Base-by-base conservation (phyloP, 805 yeast genomes). In the Metschnikowia henanensis region DNA sequence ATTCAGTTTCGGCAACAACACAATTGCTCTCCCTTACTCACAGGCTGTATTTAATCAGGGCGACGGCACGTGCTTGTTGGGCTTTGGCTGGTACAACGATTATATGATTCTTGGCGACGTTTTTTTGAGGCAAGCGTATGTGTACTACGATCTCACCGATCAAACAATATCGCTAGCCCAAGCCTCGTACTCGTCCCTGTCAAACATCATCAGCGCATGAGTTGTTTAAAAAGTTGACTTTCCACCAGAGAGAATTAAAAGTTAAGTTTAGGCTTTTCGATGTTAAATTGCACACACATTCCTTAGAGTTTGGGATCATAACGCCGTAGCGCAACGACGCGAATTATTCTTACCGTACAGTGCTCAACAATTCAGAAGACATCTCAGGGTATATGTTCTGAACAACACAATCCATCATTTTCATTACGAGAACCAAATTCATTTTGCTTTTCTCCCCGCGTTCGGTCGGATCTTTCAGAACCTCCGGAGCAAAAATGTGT, bases 321-420 rank as follows among this genome's bases (percentile, higher is more conserved):
- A n/a, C n/a, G n/a, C n/a, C n/a, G n/a, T n/a, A n/a, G n/a, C n/a
- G n/a, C n/a, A n/a, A n/a, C n/a, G n/a, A n/a, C n/a, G n/a, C n/a
- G n/a, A n/a, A n/a, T n/a, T n/a, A n/a, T n/a, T 41, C 19, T 47
- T 52, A 29, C 41, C 49, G 37, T 35, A 13, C n/a, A 20, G 13
- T 7, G 5, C 22, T 15, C 13, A 4, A 5, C 15, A 23, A 15
- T 3, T 18, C 29, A 5, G 35, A 35, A 1, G 35, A 35, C 41
- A 60, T 38, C 41, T 61, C 64, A 1, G 67, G 66, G 40, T 60
- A 64, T 28, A 61, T 23, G 23, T 44, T 37, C 23, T 45, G 50
- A 20, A 59, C 37, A 13, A 62, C 19, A 28, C 53, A 47, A 47
- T 64, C 69, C 8, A 64, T 25, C 9, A 58, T 21, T 18, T 54